Base-by-base conservation (phyloP, 768 basidiomycete genomes). In the Collybia mongolica region DNA sequence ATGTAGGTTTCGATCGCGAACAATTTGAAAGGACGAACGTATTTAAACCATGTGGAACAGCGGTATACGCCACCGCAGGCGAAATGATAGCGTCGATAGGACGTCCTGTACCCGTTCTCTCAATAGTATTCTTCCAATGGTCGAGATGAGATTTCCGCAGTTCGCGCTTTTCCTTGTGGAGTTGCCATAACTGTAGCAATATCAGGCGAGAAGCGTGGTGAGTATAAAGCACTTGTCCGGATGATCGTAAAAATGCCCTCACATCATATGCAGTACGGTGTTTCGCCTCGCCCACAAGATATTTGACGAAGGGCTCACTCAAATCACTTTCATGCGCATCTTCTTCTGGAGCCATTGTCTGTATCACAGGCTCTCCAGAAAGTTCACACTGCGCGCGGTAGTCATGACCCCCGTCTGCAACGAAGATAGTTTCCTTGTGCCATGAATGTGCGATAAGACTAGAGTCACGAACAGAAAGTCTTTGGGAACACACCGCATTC, bases 81-180 rank as follows among this genome's bases (percentile, higher is more conserved):
- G 75, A 74, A 19, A 90, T 84, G 49, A 91, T 82, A 1, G 85
- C 86, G 57, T 90, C 89, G 22, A 90, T 74, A 4, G 86, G 84
- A 0, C 88, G 72, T 0, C 83, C 84, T 1, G 86, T 89, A 0
- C 77, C 79, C 0, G 86, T 89, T 4, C 54, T 54, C 2, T 48
- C 53, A 0, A 65, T 65, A 0, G 85, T 84, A 7, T 60, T 69
- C 43, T 81, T 75, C 86, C 86, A 88, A 35, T 80, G 72, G 49
- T 82, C 79, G 20, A 88, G 67, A 58, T 88, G 81, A 29, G 75
- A 72, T 51, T 81, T 75, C n/a, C 84, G 75, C 40, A 84, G 60
- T 8, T 70, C 69, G 1, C 67, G 67, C 57, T 77, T 77, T 56
- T 72, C 65, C 49, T 76, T 77, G 36, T 86, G 83, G 7, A 81